These are phyloP conservation scores for Pisolithus sp. DNA, from an alignment of 768 basidiomycete genomes.

Conservation along the genomic window DNA sequence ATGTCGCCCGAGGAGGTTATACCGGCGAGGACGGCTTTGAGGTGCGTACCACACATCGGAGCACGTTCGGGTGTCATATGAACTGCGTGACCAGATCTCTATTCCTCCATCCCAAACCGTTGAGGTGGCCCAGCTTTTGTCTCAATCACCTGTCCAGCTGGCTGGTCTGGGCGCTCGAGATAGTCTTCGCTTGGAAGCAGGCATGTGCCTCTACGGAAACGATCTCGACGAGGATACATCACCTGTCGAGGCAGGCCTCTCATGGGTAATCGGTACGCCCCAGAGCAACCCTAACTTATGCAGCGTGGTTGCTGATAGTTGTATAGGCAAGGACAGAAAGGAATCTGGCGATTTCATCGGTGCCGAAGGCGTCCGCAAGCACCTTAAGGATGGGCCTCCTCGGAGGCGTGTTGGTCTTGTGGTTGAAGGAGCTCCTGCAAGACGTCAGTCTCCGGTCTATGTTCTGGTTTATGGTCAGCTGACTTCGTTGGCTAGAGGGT, in stretches of 20 bases:
- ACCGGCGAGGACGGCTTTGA: conserved; percentile 99
- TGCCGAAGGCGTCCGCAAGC: conserved; percentile 60
- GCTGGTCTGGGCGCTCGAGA: conserved; percentile 91
- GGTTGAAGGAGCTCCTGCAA: conserved; percentile 79
- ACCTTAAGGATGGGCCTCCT: conserved; percentile 74
- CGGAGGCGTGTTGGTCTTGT: conserved; percentile 76
- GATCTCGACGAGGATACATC: conserved; percentile 84
- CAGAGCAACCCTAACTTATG: not conserved
- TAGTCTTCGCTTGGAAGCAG: conserved; percentile 90
- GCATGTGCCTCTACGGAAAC: conserved; percentile 94
- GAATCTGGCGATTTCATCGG: conserved; percentile 74
- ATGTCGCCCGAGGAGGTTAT: conserved; percentile 92
- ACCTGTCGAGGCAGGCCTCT: conserved; percentile 86
- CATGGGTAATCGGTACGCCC: conserved; percentile 85
- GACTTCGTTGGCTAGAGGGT: conserved; percentile 46
- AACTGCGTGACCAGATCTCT: conserved; percentile 56
- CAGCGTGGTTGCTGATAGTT: not conserved
- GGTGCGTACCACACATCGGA: conserved; percentile 34
- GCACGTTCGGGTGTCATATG: not conserved
- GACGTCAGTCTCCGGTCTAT: too few relatives aligned
- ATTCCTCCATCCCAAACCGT: conserved; percentile 75
- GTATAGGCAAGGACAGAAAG: conserved; percentile 73
- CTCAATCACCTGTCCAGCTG: conserved; percentile 64
- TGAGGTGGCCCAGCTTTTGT: conserved; percentile 58
- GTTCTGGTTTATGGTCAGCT: too few relatives aligned